Base-by-base conservation (phyloP, 2,329 filamentous ascomycete species). In the Talaromyces verruculosus region DNA sequence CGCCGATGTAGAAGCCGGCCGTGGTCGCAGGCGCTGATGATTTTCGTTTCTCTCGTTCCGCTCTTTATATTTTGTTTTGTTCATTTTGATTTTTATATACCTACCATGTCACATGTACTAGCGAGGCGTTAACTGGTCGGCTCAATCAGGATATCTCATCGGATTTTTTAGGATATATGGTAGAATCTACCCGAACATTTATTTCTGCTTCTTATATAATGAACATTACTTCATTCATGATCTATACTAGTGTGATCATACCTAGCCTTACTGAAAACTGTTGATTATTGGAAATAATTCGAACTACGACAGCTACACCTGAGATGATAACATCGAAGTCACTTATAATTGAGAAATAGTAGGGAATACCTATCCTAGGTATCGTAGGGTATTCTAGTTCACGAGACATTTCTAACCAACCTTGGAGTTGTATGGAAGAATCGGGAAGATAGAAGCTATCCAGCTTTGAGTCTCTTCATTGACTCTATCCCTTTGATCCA, bases 1-100 rank as follows among this genome's bases (percentile, higher is more conserved):
- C 30, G 33, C 33, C 30, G 67, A 68, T 60, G 19, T 65, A 15
- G 67, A 68, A 49, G 57, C 65, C 15, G 57, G 62, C 30, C 61
- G 39, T 28, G 51, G 35, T 15, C 47, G 47, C 47, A 22, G 47
- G 22, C 13, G 7, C 7, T 22, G 13, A 19, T 63, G 37, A 63
- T 41, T 47, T 19, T 35, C 10, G 15, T 19, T 55, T 35, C 7
- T 33, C 45, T 22, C 22, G 25, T 33, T 55, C 11, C 49, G 4
- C 30, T 63, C 49, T 33, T 63, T 55, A n/a, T 47, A 10, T 28
- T 62, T 37, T 37, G 5, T 58, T 64, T 57, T 47, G n/a, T 45
- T 64, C 7, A 33, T 35, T 22, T 30, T 41, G 30, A 22, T 37
- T 60, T 43, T 45, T 10, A n/a, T 28, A 60, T 60, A 43, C 37